Evolutionary conservation across 352 stramenopile species (phyloP), one percentile per base, ranked within the genome.

Genomic region (Phytophthora multivora): DNA sequence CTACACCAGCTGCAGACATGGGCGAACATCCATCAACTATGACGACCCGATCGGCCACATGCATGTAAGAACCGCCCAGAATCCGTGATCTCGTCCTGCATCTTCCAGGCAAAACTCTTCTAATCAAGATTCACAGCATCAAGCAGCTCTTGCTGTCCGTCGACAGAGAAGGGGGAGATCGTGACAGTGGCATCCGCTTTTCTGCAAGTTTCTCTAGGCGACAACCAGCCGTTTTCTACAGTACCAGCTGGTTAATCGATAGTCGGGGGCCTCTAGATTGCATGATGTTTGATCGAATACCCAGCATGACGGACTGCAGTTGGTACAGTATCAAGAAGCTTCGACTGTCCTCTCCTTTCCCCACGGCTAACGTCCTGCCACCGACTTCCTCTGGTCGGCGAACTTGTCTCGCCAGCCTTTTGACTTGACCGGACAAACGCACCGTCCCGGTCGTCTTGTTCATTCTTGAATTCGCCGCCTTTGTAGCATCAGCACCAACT

Each of bases 401-500:
- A 36, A 40, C 39, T 45, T 39, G 39, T 38, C 40, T 50, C 26
- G 23, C 11, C 39, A 13, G 8, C 16, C 25, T 41, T 33, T 5
- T 15, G 13, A 33, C 28, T 38, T 36, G 26, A 19, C 35, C 15
- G 38, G n/a, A 4, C 28, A 31, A 48, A 49, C 31, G 12, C 26
- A 39, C 47, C 13, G n/a, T 59, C 48, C 38, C 57, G 15, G 38
- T 45, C 13, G 33, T 49, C 33, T 25, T 58, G 58, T 42, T 54
- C 66, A 74, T 74, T 74, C 60, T 43, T 40, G 12, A 70, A 71
- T 74, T 68, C 43, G 11, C 65, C 28, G 33, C 16, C 49, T 52
- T 46, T 47, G 31, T 47, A 52, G 18, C 51, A 64, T 10, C 21
- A 45, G 42, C 43, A 26, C 15, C 30, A 51, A 33, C 49, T 15